phyloP scores from a whole-genome alignment of 495 filamentous ascomycete genomes.

The Alectoria sarmentosa region DNA sequence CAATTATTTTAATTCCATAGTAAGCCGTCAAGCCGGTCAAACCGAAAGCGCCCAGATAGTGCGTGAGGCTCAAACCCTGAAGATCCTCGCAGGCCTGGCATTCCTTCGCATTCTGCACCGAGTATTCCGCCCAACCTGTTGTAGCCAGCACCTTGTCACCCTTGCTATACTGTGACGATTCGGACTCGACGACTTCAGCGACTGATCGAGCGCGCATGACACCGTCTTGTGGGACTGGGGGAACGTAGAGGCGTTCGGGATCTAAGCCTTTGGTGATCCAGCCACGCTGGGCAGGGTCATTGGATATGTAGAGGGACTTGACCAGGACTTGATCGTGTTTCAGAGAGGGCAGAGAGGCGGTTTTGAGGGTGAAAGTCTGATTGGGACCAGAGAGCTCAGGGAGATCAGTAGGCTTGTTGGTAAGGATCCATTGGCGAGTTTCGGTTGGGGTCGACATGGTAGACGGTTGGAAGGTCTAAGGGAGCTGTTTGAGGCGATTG shows the following conservation, averaged over 20 bases:
- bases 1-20: conserved; percentile 42
- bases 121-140: conserved; percentile 47
- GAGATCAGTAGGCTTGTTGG: conserved; percentile 30
- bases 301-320: conserved; percentile 53
- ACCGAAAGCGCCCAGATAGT: conserved; percentile 46
- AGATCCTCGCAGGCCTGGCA: conserved; percentile 30
- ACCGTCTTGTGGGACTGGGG: conserved; percentile 51
- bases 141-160: conserved; percentile 38
- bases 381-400: conserved; percentile 29
- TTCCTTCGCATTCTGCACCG: conserved; percentile 34
- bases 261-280: conserved; percentile 51
- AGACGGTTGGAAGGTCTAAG: not conserved
- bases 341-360: conserved; percentile 39
- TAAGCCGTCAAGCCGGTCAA: conserved; percentile 44
- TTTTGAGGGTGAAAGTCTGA: conserved; percentile 42
- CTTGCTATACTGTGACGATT: conserved; percentile 24
- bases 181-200: conserved; percentile 38
- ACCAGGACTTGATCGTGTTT: conserved; percentile 50
- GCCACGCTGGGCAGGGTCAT: conserved; percentile 63
- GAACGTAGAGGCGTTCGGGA: conserved; percentile 46
- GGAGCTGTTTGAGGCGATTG: not conserved
- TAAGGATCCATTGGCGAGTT: conserved; percentile 36
- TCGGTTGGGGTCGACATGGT: conserved; percentile 22
- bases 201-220: conserved; percentile 52
- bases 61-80: conserved; percentile 35